phyloP scores from a whole-genome alignment of 805 yeast species.

The Candida chilensis region DNA sequence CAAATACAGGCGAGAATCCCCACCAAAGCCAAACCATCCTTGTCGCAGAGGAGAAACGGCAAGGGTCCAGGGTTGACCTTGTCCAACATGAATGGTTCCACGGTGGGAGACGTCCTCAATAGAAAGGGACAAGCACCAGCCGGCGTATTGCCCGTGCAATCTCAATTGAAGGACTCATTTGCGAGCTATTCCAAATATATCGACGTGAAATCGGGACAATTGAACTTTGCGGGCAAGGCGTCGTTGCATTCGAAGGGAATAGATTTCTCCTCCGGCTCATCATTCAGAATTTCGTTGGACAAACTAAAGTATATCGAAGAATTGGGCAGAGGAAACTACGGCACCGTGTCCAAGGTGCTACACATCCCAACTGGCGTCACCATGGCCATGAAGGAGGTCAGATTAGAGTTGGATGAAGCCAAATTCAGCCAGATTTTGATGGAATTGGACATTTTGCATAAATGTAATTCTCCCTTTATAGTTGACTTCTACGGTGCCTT shows the following conservation, averaged over 20 bases:
- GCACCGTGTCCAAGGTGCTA: slow-evolving; percentile 86
- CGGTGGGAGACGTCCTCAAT: slow-evolving; percentile 11
- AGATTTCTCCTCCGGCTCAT: slow-evolving; percentile 81
- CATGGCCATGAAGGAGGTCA: slow-evolving; percentile 97
- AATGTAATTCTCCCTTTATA: slow-evolving; percentile 82
- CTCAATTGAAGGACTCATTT: slow-evolving; percentile 53
- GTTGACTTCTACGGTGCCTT: slow-evolving; percentile 97
- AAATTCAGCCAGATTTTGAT: slow-evolving; percentile 89
- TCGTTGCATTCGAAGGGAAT: slow-evolving; percentile 88
- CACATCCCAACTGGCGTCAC: slow-evolving; percentile 87
- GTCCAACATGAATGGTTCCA: not conserved
- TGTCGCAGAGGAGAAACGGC: not conserved
- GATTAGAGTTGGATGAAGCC: slow-evolving; percentile 88
- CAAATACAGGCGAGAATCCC: slow-evolving; percentile 4
- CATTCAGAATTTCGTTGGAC: slow-evolving; percentile 78
- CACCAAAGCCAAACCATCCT: slow-evolving; percentile 2
- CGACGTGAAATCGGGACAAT: slow-evolving; percentile 85
- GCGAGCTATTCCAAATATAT: slow-evolving; percentile 80
- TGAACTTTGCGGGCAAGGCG: slow-evolving; percentile 90
- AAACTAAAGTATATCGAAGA: slow-evolving; percentile 80
- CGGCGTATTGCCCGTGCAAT: slow-evolving; percentile 10
- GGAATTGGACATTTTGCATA: slow-evolving; percentile 92
- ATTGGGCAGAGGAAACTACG: slow-evolving; percentile 93
- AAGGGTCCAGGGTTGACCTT: slow-evolving; percentile 3
- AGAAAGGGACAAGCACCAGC: slow-evolving; percentile 10